Conservation (phyloP, 2,329 filamentous ascomycete species). For the Hypoxylon sp. region DNA sequence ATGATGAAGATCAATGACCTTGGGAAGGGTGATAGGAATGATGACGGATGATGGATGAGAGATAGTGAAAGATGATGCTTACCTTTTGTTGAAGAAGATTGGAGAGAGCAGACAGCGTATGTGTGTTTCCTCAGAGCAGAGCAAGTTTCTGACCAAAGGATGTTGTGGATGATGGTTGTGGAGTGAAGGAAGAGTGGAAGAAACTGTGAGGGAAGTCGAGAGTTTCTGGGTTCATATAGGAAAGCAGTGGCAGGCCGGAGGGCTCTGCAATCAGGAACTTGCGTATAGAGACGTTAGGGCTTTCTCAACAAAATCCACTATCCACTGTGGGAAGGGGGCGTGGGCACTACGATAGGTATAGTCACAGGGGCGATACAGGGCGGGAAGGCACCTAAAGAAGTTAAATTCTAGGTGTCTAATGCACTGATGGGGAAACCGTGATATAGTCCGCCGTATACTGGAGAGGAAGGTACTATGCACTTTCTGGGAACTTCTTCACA, state of each 20-base stretch:
- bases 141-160: background rate
- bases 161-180: background rate
- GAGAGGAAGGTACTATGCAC: background rate
- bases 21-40: background rate
- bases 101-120: background rate
- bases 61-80: slow-evolving; percentile 11
- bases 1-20: too few species aligned
- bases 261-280: background rate
- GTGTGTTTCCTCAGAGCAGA: background rate
- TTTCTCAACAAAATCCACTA: background rate
- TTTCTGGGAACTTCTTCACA: background rate
- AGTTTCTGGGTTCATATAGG: background rate
- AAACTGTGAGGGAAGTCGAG: background rate
- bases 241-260: background rate
- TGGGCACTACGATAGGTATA: background rate
- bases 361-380: background rate
- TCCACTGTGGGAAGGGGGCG: background rate
- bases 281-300: background rate
- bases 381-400: background rate
- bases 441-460: background rate
- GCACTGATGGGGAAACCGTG: background rate
- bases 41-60: background rate
- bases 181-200: slow-evolving; percentile 7
- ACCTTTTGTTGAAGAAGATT: slow-evolving; percentile 8
- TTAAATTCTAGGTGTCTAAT: background rate